Conservation (phyloP, 2,329 filamentous ascomycete species). For the Claviceps pusilla region DNA sequence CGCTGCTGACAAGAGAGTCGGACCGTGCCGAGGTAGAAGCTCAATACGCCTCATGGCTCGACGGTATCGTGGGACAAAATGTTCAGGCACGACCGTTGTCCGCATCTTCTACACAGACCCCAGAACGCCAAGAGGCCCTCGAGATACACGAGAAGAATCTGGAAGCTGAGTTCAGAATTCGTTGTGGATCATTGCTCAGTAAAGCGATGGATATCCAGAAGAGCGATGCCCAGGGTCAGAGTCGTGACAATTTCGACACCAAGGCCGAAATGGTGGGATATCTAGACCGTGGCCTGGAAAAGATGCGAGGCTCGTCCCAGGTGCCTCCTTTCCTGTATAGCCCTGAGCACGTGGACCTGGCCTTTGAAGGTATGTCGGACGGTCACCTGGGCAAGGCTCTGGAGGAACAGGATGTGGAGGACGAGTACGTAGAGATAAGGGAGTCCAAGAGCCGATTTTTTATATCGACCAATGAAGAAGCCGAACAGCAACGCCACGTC, state of each 20-base stretch:
- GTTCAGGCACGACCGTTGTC: constrained; percentile 21
- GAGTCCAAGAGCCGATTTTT: constrained; percentile 12
- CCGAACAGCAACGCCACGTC: constrained; percentile 5
- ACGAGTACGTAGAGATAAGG: constrained; percentile 22
- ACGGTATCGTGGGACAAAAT: constrained; percentile 28
- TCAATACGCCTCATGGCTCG: constrained; percentile 31
- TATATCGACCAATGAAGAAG: background rate
- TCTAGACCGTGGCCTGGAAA: constrained; percentile 30
- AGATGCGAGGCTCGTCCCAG: constrained; percentile 21
- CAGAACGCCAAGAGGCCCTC: constrained; percentile 26
- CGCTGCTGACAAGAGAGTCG: constrained; percentile 6
- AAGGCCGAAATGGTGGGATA: constrained; percentile 34
- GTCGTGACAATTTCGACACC: constrained; percentile 23
- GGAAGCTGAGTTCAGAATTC: constrained; percentile 32
- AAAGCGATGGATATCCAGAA: constrained; percentile 25
- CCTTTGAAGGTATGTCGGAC: constrained; percentile 9
- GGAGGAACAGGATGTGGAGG: constrained; percentile 14
- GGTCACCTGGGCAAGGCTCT: constrained; percentile 14
- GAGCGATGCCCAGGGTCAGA: constrained; percentile 7
- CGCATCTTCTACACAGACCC: constrained; percentile 22
- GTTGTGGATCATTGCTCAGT: constrained; percentile 30
- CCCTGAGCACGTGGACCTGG: constrained; percentile 18
- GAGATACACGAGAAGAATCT: constrained; percentile 32
- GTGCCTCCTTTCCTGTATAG: constrained; percentile 10
- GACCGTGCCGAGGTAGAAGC: constrained; percentile 18